Evolutionary conservation across 164 flowering plant species (phyloP), one percentile per base, ranked within the genome.

Genomic region (Kingdonia uniflora): DNA sequence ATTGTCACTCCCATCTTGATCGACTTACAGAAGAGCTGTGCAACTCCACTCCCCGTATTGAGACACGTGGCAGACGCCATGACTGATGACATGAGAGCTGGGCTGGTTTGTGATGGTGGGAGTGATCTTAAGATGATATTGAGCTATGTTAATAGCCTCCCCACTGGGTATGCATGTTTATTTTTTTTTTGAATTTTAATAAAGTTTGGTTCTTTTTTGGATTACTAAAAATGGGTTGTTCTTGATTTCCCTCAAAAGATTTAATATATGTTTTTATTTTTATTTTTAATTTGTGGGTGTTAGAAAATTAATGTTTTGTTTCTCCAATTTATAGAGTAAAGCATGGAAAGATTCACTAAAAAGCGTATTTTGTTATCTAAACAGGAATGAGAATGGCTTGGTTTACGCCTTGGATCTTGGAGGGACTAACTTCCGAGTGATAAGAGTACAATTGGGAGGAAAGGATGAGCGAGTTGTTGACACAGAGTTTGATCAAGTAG

Each of bases 331-430:
- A n/a, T n/a, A n/a, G n/a, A n/a, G 47, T 19, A 4, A 19, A 45
- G 49, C 4, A 17, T 7, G 20, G 14, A 45, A 19, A 45, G 25
- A 45, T 20, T 20, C 12, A 20, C 24, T 20, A 10, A 20, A 20
- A 20, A 45, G 6, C 21, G 13, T 24, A 24, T 24, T n/a, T n/a
- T 20, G 19, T 45, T 49, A 25, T 49, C 11, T 11, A 25, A 35
- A 53, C 60, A 91, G 98, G 73, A 73, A 85, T 54, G 95, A 91
- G 80, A 64, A 79, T 42, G 98, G 98, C 2, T 64, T 85, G 69
- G 85, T 66, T 58, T 91, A 85, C 68, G 96, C 90, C 6, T 60
- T 87, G 78, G 98, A 91, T 76, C 95, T 91, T 52, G 96, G 96
- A 2, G 98, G 98, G 17, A 91, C 96, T 1, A 91, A 91, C 54